phyloP scores from a whole-genome alignment of 352 stramenopile species.

The Pelagophyceae sp. region DNA sequence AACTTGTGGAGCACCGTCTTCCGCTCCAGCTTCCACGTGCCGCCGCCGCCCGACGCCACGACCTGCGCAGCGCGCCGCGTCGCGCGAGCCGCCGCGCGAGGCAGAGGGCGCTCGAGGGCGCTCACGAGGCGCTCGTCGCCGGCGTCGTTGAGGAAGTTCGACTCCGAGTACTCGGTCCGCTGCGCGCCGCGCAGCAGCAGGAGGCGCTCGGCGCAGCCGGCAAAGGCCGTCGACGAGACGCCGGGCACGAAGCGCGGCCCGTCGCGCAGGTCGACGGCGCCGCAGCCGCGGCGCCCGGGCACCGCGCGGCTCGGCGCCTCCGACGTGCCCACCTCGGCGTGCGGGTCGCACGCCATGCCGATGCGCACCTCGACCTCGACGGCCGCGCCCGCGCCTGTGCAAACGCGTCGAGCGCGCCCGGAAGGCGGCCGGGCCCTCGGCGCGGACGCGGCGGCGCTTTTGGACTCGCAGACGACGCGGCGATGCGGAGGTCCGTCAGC shows the following conservation, averaged over 20 bases:
- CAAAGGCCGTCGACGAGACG: not conserved
- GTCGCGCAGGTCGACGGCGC: not conserved
- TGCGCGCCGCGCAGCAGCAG: not conserved
- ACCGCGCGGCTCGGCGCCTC: not conserved
- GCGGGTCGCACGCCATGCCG: not conserved
- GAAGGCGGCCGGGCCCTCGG: too few species aligned
- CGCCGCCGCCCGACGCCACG: not conserved
- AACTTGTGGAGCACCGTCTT: not conserved
- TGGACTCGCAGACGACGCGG: not conserved
- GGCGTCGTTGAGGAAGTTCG: not conserved
- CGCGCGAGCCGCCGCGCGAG: too few species aligned
- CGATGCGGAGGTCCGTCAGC: not conserved
- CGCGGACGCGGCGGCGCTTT: not conserved
- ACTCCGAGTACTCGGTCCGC: not conserved
- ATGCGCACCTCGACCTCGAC: conserved; percentile 11
- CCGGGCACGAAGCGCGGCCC: not conserved
- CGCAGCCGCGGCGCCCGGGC: not conserved
- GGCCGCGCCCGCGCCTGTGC: too few species aligned
- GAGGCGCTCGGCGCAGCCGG: not conserved
- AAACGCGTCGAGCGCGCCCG: too few species aligned
- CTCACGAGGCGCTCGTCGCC: not conserved
- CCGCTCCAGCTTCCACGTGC: not conserved
- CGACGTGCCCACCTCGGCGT: not conserved
- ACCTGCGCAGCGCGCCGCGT: too few species aligned
- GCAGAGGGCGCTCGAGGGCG: too few species aligned